Base-by-base conservation (phyloP, 768 basidiomycete species). In the Panaeolus cyanescens region DNA sequence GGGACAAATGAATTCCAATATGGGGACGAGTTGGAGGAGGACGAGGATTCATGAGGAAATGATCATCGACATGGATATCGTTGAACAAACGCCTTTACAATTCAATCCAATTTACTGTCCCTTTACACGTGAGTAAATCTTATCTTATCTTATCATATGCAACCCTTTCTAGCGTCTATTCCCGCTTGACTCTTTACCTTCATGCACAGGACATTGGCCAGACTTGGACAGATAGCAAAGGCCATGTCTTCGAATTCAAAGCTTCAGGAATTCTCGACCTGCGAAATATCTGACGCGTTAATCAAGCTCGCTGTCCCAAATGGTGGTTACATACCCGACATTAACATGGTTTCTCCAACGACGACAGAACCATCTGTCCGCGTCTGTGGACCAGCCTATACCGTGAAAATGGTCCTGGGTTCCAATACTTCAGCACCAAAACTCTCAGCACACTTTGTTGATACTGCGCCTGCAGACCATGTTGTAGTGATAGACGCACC, bases 201-300 rank as follows among this genome's bases (percentile, higher is more conserved):
- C 50, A 67, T 65, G 66, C 60, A 62, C 40, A 60, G 59, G 30
- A 64, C 67, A 33, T 60, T 69, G 37, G 37, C 67, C 34, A 62
- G 61, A 54, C 59, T 68, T 37, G 56, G 39, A 28, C 62, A 62
- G 6, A 59, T 64, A 12, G 53, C 64, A 8, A 58, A 56, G 19
- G 59, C 62, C 20, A 70, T 70, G 67, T 65, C 67, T 34, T 45
- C 30, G 3, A 37, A 15, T 13, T 32, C 54, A 32, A 39, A 33
- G n/a, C 71, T 79, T 17, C 66, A 72, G 15, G 60, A 68, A 1
- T 86, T 85, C 69, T 87, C 92, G 5, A 84, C 91, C 53, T 93
- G 91, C 76, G 92, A 96, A 76, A 78, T 96, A 7, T 95, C 95
- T 0, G 95, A 96, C 68, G 92, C 94, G 2, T 85, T 96, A 65